Conservation (phyloP, 306 rosid genomes). For the Dryas drummondii region DNA sequence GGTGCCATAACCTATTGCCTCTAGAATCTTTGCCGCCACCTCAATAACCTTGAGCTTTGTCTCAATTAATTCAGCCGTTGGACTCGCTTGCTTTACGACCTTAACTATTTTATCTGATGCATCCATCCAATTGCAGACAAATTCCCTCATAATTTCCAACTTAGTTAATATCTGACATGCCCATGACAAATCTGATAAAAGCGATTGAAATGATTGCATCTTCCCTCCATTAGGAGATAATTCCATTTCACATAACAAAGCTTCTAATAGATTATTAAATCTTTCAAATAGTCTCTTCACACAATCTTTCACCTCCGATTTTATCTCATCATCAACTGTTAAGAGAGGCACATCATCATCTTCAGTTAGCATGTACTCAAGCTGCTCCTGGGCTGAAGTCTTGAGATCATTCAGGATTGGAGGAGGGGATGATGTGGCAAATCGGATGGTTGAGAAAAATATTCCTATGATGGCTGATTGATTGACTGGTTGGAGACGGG, state of each 20-base stretch:
- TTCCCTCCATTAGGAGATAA: constrained; percentile 45
- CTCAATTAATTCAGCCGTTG: constrained; percentile 47
- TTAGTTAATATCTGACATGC: constrained; percentile 60
- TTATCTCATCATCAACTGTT: constrained; percentile 60
- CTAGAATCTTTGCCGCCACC: constrained; percentile 76
- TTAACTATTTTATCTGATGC: constrained; percentile 73
- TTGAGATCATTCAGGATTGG: constrained; percentile 64
- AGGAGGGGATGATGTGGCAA: constrained; percentile 78
- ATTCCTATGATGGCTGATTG: constrained; percentile 50
- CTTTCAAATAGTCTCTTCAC: constrained; percentile 54
- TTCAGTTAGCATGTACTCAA: constrained; percentile 92
- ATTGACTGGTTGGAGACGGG: constrained; percentile 87
- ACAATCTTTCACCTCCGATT: constrained; percentile 66
- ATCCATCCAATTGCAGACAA: constrained; percentile 76
- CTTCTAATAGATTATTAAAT: constrained; percentile 51
- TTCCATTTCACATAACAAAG: constrained; percentile 46
- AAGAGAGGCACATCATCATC: constrained; percentile 84
- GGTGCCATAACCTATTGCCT: constrained; percentile 74
- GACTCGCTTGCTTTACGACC: constrained; percentile 54
- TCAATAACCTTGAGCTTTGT: constrained; percentile 60
- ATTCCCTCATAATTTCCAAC: constrained; percentile 79
- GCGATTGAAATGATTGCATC: constrained; percentile 47
- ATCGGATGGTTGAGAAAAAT: constrained; percentile 65
- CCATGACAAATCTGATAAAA: constrained; percentile 82
- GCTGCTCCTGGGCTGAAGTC: constrained; percentile 88